These are phyloP conservation scores for Beauveria bassiana DNA, from an alignment of 2,329 filamentous ascomycete genomes.

Conservation along the genomic window DNA sequence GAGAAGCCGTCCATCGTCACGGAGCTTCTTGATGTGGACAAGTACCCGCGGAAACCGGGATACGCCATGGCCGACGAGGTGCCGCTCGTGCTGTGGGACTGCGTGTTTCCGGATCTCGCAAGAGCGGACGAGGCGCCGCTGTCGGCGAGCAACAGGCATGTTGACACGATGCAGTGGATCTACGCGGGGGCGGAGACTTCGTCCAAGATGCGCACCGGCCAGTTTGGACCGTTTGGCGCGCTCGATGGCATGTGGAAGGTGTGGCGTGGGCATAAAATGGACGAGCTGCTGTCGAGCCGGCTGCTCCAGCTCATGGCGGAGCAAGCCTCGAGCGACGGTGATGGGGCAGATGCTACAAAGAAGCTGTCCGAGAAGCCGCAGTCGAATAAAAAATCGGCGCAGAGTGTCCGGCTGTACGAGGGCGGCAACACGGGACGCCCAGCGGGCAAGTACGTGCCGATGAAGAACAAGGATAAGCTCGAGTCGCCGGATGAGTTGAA, in stretches of 20 bases:
- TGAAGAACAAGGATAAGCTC: slow-evolving; percentile 43
- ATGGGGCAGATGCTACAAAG: neutral
- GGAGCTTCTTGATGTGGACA: slow-evolving; percentile 63
- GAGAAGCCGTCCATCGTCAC: slow-evolving; percentile 68
- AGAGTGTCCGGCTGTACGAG: slow-evolving; percentile 37
- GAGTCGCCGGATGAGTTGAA: slow-evolving; percentile 48
- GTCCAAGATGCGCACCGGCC: slow-evolving; percentile 30
- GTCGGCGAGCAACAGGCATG: slow-evolving; percentile 19
- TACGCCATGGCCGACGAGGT: slow-evolving; percentile 89
- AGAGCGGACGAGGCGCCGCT: slow-evolving; percentile 23
- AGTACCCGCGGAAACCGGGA: slow-evolving; percentile 67
- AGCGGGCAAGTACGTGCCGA: slow-evolving; percentile 45
- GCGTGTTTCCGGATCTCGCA: slow-evolving; percentile 58
- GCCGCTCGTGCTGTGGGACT: slow-evolving; percentile 93
- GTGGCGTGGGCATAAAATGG: slow-evolving; percentile 81
- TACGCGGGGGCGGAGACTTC: slow-evolving; percentile 62
- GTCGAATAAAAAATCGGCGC: slow-evolving; percentile 17
- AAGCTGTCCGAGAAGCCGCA: neutral
- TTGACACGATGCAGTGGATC: slow-evolving; percentile 66
- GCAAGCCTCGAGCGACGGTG: slow-evolving; percentile 20
- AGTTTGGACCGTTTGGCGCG: slow-evolving; percentile 58
- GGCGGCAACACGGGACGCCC: slow-evolving; percentile 45
- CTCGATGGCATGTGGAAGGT: slow-evolving; percentile 71
- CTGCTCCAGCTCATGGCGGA: slow-evolving; percentile 56
- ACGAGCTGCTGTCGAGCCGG: slow-evolving; percentile 73